Conservation (phyloP, 2,329 filamentous ascomycete species). For the Aphanocladium album region DNA sequence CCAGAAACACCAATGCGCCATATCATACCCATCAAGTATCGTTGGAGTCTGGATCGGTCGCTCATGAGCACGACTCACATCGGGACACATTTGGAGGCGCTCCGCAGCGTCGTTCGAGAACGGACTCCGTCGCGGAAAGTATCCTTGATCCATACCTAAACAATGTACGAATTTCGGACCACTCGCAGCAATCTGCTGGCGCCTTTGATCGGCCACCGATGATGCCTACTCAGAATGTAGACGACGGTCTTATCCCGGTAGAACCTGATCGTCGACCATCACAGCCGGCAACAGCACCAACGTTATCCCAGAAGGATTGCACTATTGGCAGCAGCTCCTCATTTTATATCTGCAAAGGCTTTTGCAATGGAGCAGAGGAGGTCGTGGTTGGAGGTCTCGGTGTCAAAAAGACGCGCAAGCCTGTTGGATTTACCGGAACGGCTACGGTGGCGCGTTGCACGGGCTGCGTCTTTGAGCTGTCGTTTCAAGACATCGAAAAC, state of each 20-base stretch:
- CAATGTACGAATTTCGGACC: neutral
- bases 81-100: slow-evolving; percentile 5
- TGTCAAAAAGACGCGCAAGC: slow-evolving; percentile 46
- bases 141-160: slow-evolving; percentile 8
- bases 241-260: slow-evolving; percentile 20
- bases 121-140: slow-evolving; percentile 8
- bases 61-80: neutral
- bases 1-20: neutral
- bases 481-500: slow-evolving; percentile 47
- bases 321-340: slow-evolving; percentile 42
- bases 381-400: slow-evolving; percentile 43
- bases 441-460: slow-evolving; percentile 46
- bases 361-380: slow-evolving; percentile 51
- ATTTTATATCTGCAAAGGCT: slow-evolving; percentile 48
- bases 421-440: slow-evolving; percentile 40
- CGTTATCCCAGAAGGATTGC: slow-evolving; percentile 28
- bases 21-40: slow-evolving; percentile 10
- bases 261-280: slow-evolving; percentile 13
- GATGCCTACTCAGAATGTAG: slow-evolving; percentile 6
- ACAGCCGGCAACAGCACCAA: neutral
- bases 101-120: slow-evolving; percentile 1
- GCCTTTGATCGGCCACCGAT: slow-evolving; percentile 2
- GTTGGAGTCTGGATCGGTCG: neutral
- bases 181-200: slow-evolving; percentile 1
- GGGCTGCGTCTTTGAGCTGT: slow-evolving; percentile 49